Evolutionary conservation across 2,329 filamentous ascomycete species (phyloP).

Genomic region (Diaporthe aspalathi): DNA sequence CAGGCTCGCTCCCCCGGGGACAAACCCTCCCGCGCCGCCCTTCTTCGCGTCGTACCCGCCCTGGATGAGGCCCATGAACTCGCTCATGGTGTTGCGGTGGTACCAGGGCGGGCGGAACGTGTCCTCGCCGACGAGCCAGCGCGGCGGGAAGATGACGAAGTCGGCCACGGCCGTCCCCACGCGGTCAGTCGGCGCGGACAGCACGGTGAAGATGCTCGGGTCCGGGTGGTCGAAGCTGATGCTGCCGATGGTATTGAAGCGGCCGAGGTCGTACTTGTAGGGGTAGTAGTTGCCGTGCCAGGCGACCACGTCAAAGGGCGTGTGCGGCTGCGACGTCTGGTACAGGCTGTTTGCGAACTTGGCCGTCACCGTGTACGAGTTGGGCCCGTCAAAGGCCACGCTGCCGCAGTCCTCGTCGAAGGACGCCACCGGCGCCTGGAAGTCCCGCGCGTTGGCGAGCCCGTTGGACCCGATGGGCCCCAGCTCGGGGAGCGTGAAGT

Average conservation of each 20-base stretch:
- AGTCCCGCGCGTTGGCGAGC: conserved; percentile 80
- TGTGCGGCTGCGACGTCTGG: conserved; percentile 73
- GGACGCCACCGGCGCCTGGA: conserved; percentile 76
- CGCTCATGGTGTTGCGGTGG: conserved; percentile 75
- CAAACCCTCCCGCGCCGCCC: conserved; percentile 64
- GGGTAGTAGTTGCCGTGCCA: conserved; percentile 87
- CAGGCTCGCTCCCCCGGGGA: conserved; percentile 69
- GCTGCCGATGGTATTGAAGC: conserved; percentile 79
- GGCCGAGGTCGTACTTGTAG: conserved; percentile 83
- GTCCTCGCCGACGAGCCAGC: conserved; percentile 76
- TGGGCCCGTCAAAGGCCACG: conserved; percentile 52
- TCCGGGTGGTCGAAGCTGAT: conserved; percentile 83
- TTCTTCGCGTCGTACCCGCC: conserved; percentile 72
- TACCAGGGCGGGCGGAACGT: conserved; percentile 81
- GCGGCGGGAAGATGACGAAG: conserved; percentile 79
- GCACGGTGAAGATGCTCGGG: conserved; percentile 80
- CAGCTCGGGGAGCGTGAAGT: conserved; percentile 78
- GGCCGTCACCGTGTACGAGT: conserved; percentile 62
- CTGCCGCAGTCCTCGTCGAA: conserved; percentile 70
- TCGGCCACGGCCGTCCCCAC: conserved; percentile 75
- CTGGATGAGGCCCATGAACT: conserved; percentile 72
- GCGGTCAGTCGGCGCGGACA: conserved; percentile 70
- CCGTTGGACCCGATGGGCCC: conserved; percentile 80
- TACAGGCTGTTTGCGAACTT: conserved; percentile 79
- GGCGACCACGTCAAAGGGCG: conserved; percentile 81